These are phyloP conservation scores for Caloboletus firmus DNA, from an alignment of 1,284 basidiomycete species.

Conservation along the genomic window DNA sequence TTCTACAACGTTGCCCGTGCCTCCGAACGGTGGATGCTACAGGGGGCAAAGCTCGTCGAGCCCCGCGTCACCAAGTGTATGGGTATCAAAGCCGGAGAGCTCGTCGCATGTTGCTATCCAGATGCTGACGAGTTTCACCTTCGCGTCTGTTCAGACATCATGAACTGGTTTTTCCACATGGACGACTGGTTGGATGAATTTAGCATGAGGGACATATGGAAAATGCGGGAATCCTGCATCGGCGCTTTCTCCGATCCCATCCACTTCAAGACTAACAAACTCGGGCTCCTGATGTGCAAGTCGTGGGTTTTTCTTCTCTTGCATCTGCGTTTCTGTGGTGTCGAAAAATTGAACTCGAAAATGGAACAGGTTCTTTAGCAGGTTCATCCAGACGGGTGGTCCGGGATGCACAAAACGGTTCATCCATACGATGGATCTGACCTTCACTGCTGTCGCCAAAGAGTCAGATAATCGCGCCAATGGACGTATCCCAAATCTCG, in stretches of 20 bases:
- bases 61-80: slow-evolving; percentile 52
- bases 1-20: slow-evolving; percentile 55
- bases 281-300: slow-evolving; percentile 52
- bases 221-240: slow-evolving; percentile 49
- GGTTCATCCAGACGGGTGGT: slow-evolving; percentile 48
- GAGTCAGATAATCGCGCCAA: slow-evolving; percentile 54
- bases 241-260: slow-evolving; percentile 50
- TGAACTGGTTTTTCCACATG: slow-evolving; percentile 58
- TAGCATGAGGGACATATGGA: slow-evolving; percentile 35
- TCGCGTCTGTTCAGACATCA: slow-evolving; percentile 60
- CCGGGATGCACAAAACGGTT: slow-evolving; percentile 55
- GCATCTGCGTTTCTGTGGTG: slow-evolving; percentile 1
- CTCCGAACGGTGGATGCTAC: slow-evolving; percentile 60
- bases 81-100: slow-evolving; percentile 65
- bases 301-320: slow-evolving; percentile 42
- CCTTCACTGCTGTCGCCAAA: slow-evolving; percentile 54
- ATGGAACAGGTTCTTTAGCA: slow-evolving; percentile 49
- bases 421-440: slow-evolving; percentile 53
- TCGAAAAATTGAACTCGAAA: slow-evolving; percentile 7
- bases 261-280: slow-evolving; percentile 46
- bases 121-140: slow-evolving; percentile 52
- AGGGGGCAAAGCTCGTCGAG: slow-evolving; percentile 50
- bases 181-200: slow-evolving; percentile 60
- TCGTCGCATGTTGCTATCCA: slow-evolving; percentile 65
- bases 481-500: slow-evolving; percentile 49